Percentiles rank a stretch among this genome's conserved stretches.
Evolutionary conservation across 371 early-diverging fungal species (phyloP).

Genomic region (Mucor ambiguus): DNA sequence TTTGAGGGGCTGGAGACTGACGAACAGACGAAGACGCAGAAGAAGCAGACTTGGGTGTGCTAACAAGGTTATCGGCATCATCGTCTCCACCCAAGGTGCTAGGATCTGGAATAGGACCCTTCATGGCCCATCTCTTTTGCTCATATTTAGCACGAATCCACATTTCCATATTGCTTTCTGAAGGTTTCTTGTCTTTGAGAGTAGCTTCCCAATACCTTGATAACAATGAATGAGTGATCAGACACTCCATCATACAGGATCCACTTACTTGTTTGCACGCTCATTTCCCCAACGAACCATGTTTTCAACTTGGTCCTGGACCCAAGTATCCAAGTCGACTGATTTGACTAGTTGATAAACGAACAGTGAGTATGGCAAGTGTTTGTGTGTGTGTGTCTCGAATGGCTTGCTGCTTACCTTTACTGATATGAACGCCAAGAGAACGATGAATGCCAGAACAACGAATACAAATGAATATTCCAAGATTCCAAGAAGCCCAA

Average conservation of each 20-base stretch:
- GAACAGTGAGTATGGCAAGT: background rate
- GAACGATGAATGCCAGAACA: conserved; percentile 88
- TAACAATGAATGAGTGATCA: background rate
- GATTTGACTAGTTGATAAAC: conserved; percentile 65
- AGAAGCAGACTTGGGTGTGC: background rate
- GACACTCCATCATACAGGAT: background rate
- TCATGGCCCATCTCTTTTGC: conserved; percentile 74
- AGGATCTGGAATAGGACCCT: conserved; percentile 76
- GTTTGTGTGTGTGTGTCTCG: background rate
- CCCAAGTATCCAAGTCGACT: conserved; percentile 87
- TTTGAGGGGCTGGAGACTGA: conserved; percentile 14
- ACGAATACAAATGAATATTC: conserved; percentile 85
- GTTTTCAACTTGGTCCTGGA: conserved; percentile 81
- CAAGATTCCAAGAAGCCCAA: conserved; percentile 89
- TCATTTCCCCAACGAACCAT: conserved; percentile 88
- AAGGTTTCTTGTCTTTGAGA: conserved; percentile 50
- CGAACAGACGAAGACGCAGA: conserved; percentile 12
- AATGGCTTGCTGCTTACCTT: conserved; percentile 54
- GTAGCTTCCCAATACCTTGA: conserved; percentile 68
- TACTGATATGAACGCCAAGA: conserved; percentile 84
- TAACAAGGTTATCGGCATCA: conserved; percentile 11
- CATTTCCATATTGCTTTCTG: conserved; percentile 71
- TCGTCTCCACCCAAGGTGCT: conserved; percentile 58
- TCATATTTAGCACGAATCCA: conserved; percentile 90
- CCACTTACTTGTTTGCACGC: conserved; percentile 64